Evolutionary conservation across 225 moss, liverwort and hornwort genomes (phyloP), one percentile per base, ranked within the genome.

Genomic region (Thuidium tamariscinum): DNA sequence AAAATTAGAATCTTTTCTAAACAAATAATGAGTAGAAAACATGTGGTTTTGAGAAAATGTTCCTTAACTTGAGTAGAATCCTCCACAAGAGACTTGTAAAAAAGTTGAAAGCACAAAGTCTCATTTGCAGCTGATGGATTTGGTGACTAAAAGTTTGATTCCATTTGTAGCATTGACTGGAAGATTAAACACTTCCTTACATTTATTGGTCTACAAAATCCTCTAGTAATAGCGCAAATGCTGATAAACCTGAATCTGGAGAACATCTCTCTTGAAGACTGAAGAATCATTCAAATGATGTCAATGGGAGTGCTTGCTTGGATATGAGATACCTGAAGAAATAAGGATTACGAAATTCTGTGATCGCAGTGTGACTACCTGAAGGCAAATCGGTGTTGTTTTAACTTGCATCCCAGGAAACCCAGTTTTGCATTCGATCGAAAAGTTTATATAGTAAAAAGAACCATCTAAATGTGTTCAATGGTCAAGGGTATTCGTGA

Each of bases 171-270:
- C 71, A 80, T 41, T 85, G 34, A 23, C 76, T 83, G 87, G 90
- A 87, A 89, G 90, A 90, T 90, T 87, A 52, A 81, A 39, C 84
- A 89, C 83, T 87, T 89, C 80, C 83, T 83, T 87, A 87, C 87
- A 83, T 86, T n/a, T 86, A 88, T 73, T 81, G 88, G n/a, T 78
- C 90, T 84, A 87, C 90, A 89, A 78, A 68, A 44, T 42, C 68
- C 70, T 56, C 20, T 66, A 62, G 70, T 67, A 72, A 67, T 75
- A 82, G 49, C 81, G 52, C 41, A 72, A 81, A 67, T 82, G 65
- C 44, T 86, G 88, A 78, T 74, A 88, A 85, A 70, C 84, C 29
- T 61, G 60, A 48, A 68, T 41, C 79, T 69, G 26, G 30, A 85
- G 48, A 39, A 60, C 30, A 42, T 76, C 62, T 76, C 56, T 70